These are phyloP conservation scores for Eleusine coracana DNA, from an alignment of 176 grass and related monocot species.

Conservation along the genomic window DNA sequence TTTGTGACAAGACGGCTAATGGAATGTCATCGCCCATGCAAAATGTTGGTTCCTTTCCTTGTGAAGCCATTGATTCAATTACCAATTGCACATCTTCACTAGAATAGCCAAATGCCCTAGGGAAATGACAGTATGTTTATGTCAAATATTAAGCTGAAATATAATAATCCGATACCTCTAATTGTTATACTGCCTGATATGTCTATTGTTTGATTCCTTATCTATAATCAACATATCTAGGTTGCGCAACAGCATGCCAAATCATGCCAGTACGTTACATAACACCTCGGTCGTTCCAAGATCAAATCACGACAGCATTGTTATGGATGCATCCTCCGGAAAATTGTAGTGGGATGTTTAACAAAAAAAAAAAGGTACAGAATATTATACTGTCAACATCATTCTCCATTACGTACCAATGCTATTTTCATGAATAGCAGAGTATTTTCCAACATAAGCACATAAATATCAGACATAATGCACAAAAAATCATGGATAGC, in stretches of 20 bases:
- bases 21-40: slow-evolving; percentile 99
- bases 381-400: slow-evolving; percentile 13
- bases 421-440: not conserved
- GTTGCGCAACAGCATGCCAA: slow-evolving; percentile 7
- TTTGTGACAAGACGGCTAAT: slow-evolving; percentile 88
- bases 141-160: slow-evolving; percentile 42
- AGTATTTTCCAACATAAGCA: slow-evolving; percentile 12
- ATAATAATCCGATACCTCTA: slow-evolving; percentile 22
- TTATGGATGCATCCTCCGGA: slow-evolving; percentile 21
- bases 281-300: not conserved
- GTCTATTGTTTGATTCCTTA: slow-evolving; percentile 10
- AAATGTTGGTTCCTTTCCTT: slow-evolving; percentile 99
- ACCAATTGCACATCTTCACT: slow-evolving; percentile 99
- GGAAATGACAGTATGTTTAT: slow-evolving; percentile 38
- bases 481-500: slow-evolving; percentile 11
- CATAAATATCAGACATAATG: slow-evolving; percentile 15
- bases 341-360: not conserved
- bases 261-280: slow-evolving; percentile 19
- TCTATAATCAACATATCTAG: slow-evolving; percentile 21
- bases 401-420: not conserved
- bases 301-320: not conserved
- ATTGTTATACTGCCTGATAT: not conserved
- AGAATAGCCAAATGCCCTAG: slow-evolving; percentile 98
- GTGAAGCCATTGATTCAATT: slow-evolving; percentile 98
- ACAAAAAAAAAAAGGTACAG: not conserved